Evolutionary conservation across 2,329 filamentous ascomycete genomes (phyloP), one percentile per base, ranked within the genome.

Genomic region (Xylaria sp.): DNA sequence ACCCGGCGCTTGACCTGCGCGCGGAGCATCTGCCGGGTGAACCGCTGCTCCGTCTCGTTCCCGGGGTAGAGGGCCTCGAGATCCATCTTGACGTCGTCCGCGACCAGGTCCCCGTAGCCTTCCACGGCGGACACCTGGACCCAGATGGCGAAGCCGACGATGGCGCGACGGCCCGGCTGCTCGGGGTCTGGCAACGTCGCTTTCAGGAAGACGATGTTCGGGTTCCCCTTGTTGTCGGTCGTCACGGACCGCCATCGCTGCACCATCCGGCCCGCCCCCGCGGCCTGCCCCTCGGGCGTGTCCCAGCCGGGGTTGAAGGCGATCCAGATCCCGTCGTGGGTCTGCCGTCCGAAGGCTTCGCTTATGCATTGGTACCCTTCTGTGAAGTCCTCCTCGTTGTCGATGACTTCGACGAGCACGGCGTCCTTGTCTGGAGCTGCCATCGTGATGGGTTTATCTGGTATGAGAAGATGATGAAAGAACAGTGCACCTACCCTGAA

Each of bases 121-220:
- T 81, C 78, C 0, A 87, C 81, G 7, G 79, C 75, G 0, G 86
- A 88, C 0, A 79, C 75, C 70, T 89, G 87, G 9, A 79, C 72
- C 87, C 87, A 89, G 63, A 88, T 83, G 2, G 87, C 85, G 32
- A 85, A 67, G 18, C 87, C 87, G 10, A 79, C 86, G n/a, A 87
- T 78, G 9, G 70, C 60, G 46, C 76, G 76, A 6, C 59, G 59
- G 13, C 10, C 30, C 46, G 10, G 5, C 43, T 4, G 72, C 0
- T 80, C 71, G 1, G 78, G 76, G 63, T 78, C 76, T 0, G 81
- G 75, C 1, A 87, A 55, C 0, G 83, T 87, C 1, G 86, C 87
- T 68, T 87, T 87, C 67, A 89, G 78, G 68, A 85, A 87, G 1
- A 87, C 62, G 0, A 81, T 83, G 72, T 86, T 87, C 1, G 80